Conservation (phyloP, 257 asterid genomes). For the Primulina huaijiensis region DNA sequence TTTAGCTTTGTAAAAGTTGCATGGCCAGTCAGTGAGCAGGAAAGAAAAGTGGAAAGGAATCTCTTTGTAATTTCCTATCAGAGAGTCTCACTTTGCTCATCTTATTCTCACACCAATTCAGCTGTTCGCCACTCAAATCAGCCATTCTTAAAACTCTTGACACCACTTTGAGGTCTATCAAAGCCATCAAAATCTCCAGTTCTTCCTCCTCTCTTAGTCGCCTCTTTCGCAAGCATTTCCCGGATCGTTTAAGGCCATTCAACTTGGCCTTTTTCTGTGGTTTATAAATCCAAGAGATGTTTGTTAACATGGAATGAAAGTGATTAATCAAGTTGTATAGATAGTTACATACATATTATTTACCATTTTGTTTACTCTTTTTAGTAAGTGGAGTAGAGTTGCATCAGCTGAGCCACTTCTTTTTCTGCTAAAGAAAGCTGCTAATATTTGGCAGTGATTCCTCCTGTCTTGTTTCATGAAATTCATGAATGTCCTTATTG, state of each 20-base stretch:
- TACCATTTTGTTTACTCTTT: conserved; percentile 47
- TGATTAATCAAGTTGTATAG: not conserved
- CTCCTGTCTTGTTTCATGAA: conserved; percentile 80
- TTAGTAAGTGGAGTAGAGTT: conserved; percentile 56
- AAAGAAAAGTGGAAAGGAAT: conserved; percentile 83
- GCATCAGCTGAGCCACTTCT: conserved; percentile 58
- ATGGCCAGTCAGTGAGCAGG: conserved; percentile 56
- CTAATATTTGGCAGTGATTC: conserved; percentile 50
- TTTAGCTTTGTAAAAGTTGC: not conserved
- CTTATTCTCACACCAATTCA: conserved; percentile 92
- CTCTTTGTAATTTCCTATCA: conserved; percentile 77
- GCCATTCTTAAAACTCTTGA: conserved; percentile 80
- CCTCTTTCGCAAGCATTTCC: conserved; percentile 53
- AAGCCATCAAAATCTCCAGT: conserved; percentile 67
- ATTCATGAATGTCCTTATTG: conserved; percentile 75
- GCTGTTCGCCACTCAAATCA: conserved; percentile 60
- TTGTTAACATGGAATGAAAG: not conserved
- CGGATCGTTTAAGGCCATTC: conserved; percentile 50
- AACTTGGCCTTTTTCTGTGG: conserved; percentile 65
- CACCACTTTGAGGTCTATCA: conserved; percentile 71
- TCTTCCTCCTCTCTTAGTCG: conserved; percentile 50
- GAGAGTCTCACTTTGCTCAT: conserved; percentile 78
- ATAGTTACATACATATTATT: no score
- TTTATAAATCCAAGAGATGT: not conserved
- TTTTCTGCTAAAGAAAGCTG: conserved; percentile 57